phyloP scores from a whole-genome alignment of 768 basidiomycete species.

The Tricholoma hemisulphureum region DNA sequence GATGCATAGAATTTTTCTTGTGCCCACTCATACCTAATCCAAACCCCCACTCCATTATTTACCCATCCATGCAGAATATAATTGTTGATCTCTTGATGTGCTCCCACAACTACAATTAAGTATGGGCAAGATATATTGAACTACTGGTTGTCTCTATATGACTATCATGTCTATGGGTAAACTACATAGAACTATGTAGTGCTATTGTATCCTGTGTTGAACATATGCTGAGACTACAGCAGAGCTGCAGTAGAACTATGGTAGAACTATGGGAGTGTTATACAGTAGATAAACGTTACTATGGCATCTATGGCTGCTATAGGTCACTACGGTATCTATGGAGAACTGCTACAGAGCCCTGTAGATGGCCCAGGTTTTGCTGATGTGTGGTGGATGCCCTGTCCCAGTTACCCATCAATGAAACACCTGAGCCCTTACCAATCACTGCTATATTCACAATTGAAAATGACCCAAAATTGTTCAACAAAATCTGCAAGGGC shows the following conservation, averaged over 20 bases:
- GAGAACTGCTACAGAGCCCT: background rate
- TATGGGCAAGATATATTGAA: background rate
- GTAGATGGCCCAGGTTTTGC: background rate
- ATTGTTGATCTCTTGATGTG: background rate
- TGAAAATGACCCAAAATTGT: too few relatives aligned
- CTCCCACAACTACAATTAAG: background rate
- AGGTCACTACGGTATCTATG: background rate
- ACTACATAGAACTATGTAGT: background rate
- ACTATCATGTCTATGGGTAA: background rate
- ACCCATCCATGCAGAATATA: background rate
- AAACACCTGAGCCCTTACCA: too few relatives aligned
- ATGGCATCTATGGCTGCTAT: background rate
- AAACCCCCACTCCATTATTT: background rate
- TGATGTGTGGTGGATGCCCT: too few relatives aligned
- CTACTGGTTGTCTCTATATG: background rate
- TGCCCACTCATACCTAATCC: background rate
- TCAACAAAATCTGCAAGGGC: too few relatives aligned
- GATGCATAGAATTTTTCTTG: background rate
- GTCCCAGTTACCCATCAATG: too few relatives aligned
- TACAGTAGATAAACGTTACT: background rate
- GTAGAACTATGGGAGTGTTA: background rate
- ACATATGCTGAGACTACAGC: background rate
- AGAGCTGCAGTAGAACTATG: too few relatives aligned
- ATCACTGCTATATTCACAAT: too few relatives aligned
- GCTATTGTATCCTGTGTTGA: background rate